These are phyloP conservation scores for Pseudozyma sp. DNA, from an alignment of 1,284 basidiomycete species.

Conservation along the genomic window DNA sequence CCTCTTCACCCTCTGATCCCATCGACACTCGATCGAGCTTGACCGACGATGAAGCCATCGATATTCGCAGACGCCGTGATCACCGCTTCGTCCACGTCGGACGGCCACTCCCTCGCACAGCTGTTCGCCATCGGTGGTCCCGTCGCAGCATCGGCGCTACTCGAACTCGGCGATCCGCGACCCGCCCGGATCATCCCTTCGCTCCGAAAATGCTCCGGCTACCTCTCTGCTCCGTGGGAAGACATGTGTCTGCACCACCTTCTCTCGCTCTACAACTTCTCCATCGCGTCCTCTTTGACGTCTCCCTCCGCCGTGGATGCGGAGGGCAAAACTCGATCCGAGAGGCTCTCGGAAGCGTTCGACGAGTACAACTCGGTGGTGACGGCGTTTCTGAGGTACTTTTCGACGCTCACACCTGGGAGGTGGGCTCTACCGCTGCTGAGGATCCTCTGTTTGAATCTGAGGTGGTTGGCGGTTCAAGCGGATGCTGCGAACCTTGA, in stretches of 20 bases:
- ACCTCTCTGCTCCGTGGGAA: conserved; percentile 56
- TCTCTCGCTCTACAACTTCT: conserved; percentile 38
- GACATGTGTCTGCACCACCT: conserved; percentile 56
- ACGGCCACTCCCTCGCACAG: conserved; percentile 51
- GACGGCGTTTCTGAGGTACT: conserved; percentile 55
- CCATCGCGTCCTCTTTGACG: conserved; percentile 30
- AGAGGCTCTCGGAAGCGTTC: conserved; percentile 43
- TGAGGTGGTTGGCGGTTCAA: conserved; percentile 53
- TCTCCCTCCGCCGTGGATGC: conserved; percentile 14
- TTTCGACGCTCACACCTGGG: conserved; percentile 51
- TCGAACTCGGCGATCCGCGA: conserved; percentile 40
- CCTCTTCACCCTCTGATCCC: neutral
- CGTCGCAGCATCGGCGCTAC: conserved; percentile 23
- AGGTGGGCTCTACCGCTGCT: conserved; percentile 62
- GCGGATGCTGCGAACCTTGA: conserved; percentile 39
- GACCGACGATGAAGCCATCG: conserved; percentile 31
- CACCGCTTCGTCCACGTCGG: conserved; percentile 13
- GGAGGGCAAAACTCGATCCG: conserved; percentile 31
- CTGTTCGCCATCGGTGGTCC: conserved; percentile 50
- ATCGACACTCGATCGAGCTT: neutral
- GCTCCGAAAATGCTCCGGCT: conserved; percentile 51
- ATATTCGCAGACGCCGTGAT: conserved; percentile 52
- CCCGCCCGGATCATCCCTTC: conserved; percentile 31
- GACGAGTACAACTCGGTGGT: conserved; percentile 56
- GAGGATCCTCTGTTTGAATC: conserved; percentile 54